Base-by-base conservation (phyloP, 2,329 filamentous ascomycete genomes). In the Arthrobotrys musiformis region DNA sequence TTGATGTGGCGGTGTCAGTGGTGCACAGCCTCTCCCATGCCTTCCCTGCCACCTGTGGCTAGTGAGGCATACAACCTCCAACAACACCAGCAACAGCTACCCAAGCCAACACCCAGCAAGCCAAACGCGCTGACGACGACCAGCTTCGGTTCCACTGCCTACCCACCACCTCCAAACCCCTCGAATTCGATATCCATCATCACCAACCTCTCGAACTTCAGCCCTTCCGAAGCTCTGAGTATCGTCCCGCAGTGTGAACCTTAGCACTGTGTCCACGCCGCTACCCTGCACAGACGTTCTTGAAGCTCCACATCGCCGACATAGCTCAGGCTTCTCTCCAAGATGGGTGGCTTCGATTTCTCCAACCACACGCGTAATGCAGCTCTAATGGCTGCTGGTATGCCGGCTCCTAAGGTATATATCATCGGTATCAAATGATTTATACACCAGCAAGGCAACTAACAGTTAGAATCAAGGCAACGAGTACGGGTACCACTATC, bases 361-460 rank as follows among this genome's bases (percentile, higher is more conserved):
- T 96, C 93, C 85, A 99, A 99, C 89, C 95, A 98, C 90, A 97
- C 97, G 89, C 93, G 95, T 87, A 99, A 99, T 89, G 90, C 92
- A 84, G 94, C 94, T 80, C 90, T 99, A 81, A 94, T 98, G 85
- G 93, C 94, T 82, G 90, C 91, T 85, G 96, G 96, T 81, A 91
- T 98, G 63, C 95, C 95, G 79, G 88, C 98, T 77, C 95, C 96
- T 82, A 98, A 97, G 87, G 74, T 78, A 78, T 66, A 54, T 54
- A 15, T n/a, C 17, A 11, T 35, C 26, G 6, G 42, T n/a, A 50
- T 48, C 3, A 13, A 50, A 40, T 13, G 6, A 13, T 17, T 42
- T n/a, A 48, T 72, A 7, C 2, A 58, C 2, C 9, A 40, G 6
- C 9, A 13, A 40, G 26, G 8, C 33, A 48, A 40, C 69, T 30